phyloP scores from a whole-genome alignment of 129 eudicot species.

The Flaveria brownii region DNA sequence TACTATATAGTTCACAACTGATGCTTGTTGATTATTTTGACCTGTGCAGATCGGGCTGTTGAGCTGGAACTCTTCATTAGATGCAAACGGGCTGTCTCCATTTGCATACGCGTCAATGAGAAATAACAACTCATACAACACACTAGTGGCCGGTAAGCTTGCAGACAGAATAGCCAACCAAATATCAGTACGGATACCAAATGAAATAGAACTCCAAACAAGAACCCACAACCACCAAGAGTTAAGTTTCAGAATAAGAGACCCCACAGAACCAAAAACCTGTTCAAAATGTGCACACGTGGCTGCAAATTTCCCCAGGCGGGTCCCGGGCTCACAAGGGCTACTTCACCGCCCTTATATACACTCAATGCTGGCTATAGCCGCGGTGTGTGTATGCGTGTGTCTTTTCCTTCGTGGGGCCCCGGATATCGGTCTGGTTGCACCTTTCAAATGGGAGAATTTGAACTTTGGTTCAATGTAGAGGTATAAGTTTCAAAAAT shows the following conservation, averaged over 20 bases:
- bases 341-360: conserved; percentile 79
- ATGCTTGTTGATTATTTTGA: conserved; percentile 2
- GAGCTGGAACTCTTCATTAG: conserved; percentile 75
- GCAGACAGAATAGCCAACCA: conserved; percentile 56
- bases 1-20: background rate
- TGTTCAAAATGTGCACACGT: conserved; percentile 71
- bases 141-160: conserved; percentile 66
- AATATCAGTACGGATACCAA: conserved; percentile 58
- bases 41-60: conserved; percentile 60
- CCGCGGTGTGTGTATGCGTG: conserved; percentile 99
- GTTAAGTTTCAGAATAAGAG: conserved; percentile 35
- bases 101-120: conserved; percentile 70
- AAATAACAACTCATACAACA: conserved; percentile 68
- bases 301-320: conserved; percentile 45
- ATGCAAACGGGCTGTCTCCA: conserved; percentile 78
- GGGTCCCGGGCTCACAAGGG: conserved; percentile 54
- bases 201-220: conserved; percentile 49
- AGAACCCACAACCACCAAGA: conserved; percentile 25
- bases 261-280: conserved; percentile 28
- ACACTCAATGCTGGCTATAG: conserved; percentile 88
- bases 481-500: background rate
- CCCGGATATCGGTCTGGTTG: conserved; percentile 58
- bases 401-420: conserved; percentile 73
- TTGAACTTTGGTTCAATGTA: conserved; percentile 64
- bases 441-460: conserved; percentile 76